Base-by-base conservation (phyloP, 1,284 basidiomycete species). In the Bjerkandera adusta region DNA sequence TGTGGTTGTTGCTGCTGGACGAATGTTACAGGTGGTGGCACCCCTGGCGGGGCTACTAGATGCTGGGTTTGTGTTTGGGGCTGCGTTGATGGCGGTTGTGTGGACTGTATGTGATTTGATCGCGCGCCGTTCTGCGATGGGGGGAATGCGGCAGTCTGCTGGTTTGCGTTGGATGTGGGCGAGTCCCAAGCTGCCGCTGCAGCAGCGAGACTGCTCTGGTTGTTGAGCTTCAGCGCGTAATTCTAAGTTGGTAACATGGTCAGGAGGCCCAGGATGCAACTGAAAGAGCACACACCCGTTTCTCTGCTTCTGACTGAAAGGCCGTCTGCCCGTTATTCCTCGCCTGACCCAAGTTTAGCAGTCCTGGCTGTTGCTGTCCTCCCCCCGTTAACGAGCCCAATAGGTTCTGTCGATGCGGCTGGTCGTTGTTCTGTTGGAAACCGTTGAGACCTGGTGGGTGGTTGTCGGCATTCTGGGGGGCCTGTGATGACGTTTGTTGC, bases 361-460 rank as follows among this genome's bases (percentile, higher is more conserved):
- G 72, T 22, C 85, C 85, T 4, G 85, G 85, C 46, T 82, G 66
- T 51, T 70, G 65, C 47, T 67, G 67, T 43, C 54, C 55, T 74
- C 44, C 59, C 67, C 64, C 62, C 38, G 71, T 68, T 53, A 82
- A 57, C 33, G 73, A 69, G 45, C 80, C 79, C 25, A 84, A 60
- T 18, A 81, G 62, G 48, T 56, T 78, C 55, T 81, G 73, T 48
- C 80, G 76, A 63, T 78, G 71, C 55, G 71, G 72, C 51, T 71
- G 71, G 45, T 72, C 78, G 52, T 73, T 71, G 43, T 65, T 66
- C 49, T 71, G 65, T 58, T 74, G 76, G 58, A 83, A 85, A 15
- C 85, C 85, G 58, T 86, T 86, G 38, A 88, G 64, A 18, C 83
- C 84, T n/a, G 85, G 83, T 22, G 85, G 84, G 65, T 86, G 83